These are phyloP conservation scores for Pyrenophora seminiperda DNA, from an alignment of 2,329 filamentous ascomycete genomes.

Conservation along the genomic window DNA sequence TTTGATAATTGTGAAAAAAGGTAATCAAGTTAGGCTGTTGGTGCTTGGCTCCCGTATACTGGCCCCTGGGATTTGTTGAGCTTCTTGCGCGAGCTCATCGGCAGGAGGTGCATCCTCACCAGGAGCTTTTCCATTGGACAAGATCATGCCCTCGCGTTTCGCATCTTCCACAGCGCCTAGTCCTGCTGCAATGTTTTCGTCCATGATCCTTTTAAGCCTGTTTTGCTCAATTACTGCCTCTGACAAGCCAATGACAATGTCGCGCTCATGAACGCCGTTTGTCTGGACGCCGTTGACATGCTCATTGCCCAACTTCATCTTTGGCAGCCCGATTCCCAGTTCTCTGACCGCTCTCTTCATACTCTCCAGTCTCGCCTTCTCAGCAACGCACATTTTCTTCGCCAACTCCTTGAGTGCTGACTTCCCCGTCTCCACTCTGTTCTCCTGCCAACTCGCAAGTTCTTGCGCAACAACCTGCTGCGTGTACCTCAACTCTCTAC, in stretches of 20 bases:
- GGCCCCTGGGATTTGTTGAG: too few relatives aligned
- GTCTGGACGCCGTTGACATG: background rate
- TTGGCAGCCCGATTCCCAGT: constrained; percentile 18
- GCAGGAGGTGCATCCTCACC: constrained; percentile 11
- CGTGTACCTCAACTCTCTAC: constrained; percentile 83
- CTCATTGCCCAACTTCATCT: background rate
- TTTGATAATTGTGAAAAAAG: too few relatives aligned
- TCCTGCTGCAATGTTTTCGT: constrained; percentile 18
- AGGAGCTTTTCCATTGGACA: constrained; percentile 17
- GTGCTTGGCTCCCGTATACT: too few relatives aligned
- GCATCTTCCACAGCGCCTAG: constrained; percentile 19
- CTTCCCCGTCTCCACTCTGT: constrained; percentile 77
- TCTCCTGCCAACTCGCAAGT: constrained; percentile 90
- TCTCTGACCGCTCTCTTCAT: constrained; percentile 79
- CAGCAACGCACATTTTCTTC: constrained; percentile 75
- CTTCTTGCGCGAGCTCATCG: constrained; percentile 18
- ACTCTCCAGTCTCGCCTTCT: constrained; percentile 77
- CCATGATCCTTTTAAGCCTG: background rate
- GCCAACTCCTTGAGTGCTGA: constrained; percentile 78
- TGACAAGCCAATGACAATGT: background rate
- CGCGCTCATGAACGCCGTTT: background rate
- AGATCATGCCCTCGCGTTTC: constrained; percentile 9
- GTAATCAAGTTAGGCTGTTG: too few relatives aligned
- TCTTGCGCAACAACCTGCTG: constrained; percentile 92
- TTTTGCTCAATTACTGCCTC: constrained; percentile 8